Base-by-base conservation (phyloP, 1,139 yeast genomes). In the Debaryomyces sp. region DNA sequence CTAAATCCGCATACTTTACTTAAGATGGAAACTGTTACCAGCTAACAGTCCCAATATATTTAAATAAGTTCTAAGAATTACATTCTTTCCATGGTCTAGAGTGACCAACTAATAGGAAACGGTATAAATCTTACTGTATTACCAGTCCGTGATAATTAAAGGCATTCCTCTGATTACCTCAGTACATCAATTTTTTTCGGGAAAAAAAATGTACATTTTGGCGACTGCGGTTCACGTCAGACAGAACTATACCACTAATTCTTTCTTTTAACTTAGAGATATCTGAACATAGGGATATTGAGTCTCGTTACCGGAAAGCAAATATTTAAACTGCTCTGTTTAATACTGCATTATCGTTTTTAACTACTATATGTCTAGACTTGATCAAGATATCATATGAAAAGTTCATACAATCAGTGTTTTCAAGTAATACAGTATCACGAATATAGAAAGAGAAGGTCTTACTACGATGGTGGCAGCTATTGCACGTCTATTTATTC, bases 1-100 rank as follows among this genome's bases (percentile, higher is more conserved):
- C 89, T 83, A 83, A 82, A 74, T 71, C 85, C 84, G 86, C 85
- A 9, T 18, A 13, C 34, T 44, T 13, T 13, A 30, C 21, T 12
- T 5, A 12, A 27, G 5, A 1, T 12, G 5, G 13, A 12, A 27
- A 12, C 3, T n/a, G 21, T 12, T 5, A 12, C 6, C 3, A 10
- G 1, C 30, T 27, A 27, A 3, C 30, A 12, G 30, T 4, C 13
- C 30, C 30, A 12, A 27, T 27, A 27, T 10, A 12, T 10, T 7
- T 27, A 9, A 24, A 24, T 24, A 24, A 27, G 17, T 2, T 15
- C 17, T 8, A 6, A n/a, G 30, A 4, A 18, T 18, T 18, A 18
- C 4, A 4, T 18, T 6, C n/a, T 27, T 12, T 12, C n/a, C 30
- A 12, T 12, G 29, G 2, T 27, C 6, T 5, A 4, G 5, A 10